These are phyloP conservation scores for Zygosaccharomyces kombuchaensis DNA, from an alignment of 805 yeast species.

Conservation along the genomic window DNA sequence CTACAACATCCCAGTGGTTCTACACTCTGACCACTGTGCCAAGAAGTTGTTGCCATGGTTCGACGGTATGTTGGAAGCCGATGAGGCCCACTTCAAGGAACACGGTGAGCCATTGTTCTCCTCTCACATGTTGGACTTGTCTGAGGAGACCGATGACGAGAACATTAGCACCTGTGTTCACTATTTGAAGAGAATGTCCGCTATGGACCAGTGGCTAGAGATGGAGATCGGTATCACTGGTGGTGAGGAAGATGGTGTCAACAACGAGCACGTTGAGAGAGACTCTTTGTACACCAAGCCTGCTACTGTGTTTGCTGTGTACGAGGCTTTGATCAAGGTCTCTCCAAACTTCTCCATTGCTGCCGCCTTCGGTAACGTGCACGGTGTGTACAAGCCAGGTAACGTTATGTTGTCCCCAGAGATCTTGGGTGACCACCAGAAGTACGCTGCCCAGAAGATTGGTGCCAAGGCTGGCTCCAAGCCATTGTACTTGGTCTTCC, in stretches of 20 bases:
- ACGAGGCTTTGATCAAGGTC: conserved; percentile 84
- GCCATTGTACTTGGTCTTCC: conserved; percentile 97
- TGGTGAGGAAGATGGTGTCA: conserved; percentile 99
- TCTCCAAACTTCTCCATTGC: conserved; percentile 99
- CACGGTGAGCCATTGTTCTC: conserved; percentile 97
- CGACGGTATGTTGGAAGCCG: conserved; percentile 96
- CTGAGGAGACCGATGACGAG: conserved; percentile 94
- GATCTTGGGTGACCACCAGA: conserved; percentile 93
- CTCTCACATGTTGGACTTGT: conserved; percentile 97
- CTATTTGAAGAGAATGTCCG: conserved; percentile 91
- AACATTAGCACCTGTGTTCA: conserved; percentile 91
- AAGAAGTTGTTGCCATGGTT: conserved; percentile 96
- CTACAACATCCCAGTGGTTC: conserved; percentile 93
- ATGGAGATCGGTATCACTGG: conserved; percentile 99
- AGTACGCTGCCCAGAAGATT: conserved; percentile 68
- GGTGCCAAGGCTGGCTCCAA: conserved; percentile 44
- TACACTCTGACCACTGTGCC: conserved; percentile 99
- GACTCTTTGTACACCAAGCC: conserved; percentile 89
- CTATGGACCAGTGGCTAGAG: conserved; percentile 96
- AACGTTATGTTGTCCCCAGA: conserved; percentile 90
- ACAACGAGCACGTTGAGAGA: conserved; percentile 89
- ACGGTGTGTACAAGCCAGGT: conserved; percentile 99
- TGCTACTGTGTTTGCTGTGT: conserved; percentile 88
- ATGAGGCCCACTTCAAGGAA: conserved; percentile 80
- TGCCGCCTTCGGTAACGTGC: conserved; percentile 99